Base-by-base conservation (phyloP, 176 grass and related monocot genomes). In the Eleusine indica region DNA sequence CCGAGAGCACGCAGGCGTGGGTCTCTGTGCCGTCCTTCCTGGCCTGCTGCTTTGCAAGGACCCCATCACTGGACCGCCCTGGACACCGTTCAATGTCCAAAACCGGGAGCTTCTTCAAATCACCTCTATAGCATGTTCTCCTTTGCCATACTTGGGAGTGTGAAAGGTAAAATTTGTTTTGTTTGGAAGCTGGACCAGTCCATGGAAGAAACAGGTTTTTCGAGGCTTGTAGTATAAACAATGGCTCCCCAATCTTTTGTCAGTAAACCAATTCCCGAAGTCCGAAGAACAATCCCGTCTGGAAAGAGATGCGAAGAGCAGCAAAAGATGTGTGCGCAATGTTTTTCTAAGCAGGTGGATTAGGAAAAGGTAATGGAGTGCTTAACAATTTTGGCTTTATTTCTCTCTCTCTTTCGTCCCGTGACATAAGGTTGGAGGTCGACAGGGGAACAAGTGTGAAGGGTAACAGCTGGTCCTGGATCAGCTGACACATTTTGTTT, bases 1-100 rank as follows among this genome's bases (percentile, higher is more conserved):
- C 46, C 74, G 57, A 78, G 86, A 54, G 48, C 58, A 88, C 65
- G 80, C 67, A 37, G 80, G 46, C 47, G 68, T 88, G 81, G 68
- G 86, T 57, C 63, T 53, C 7, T 35, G 74, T 73, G 74, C 47
- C 65, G 43, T 29, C 22, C 41, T 76, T 35, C 25, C 46, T 40
- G 41, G 0, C 66, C 75, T 78, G 46, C 70, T 5, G n/a, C 22
- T 29, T n/a, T 22, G 25, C 62, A 15, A 15, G 62, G 28, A 28
- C 53, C 53, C 57, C n/a, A 16, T 22, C n/a, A 22, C 29, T 32
- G 28, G 9, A 6, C 58, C 9, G 58, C n/a, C 7, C 19, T 3
- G 58, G 21, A 61, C 57, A 11, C 3, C 32, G 32, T 15, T 65
- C 63, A 35, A 16, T 66, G 29, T 66, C 61, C 64, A 3, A 29